Conservation (phyloP, 495 filamentous ascomycete genomes). For the Trypethelium eluteriae region DNA sequence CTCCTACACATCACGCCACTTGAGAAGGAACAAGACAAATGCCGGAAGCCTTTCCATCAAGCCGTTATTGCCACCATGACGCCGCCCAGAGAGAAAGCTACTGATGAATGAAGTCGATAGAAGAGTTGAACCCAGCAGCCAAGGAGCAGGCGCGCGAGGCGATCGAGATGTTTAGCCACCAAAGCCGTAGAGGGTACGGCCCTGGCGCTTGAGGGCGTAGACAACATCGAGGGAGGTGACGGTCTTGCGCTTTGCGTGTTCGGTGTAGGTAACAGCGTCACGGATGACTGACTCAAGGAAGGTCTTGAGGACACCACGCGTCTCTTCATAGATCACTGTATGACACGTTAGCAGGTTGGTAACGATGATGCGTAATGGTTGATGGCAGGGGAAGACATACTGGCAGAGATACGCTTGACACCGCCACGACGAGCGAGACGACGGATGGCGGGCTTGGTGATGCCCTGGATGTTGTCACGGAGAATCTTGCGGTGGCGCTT, state of each 20-base stretch:
- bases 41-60: neutral
- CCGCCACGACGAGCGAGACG: conserved; percentile 72
- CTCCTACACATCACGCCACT: neutral
- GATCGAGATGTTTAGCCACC: neutral
- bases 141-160: neutral
- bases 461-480: conserved; percentile 96
- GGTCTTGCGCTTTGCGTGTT: conserved; percentile 97
- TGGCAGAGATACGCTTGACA: conserved; percentile 75
- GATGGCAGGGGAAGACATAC: conserved; percentile 27
- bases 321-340: conserved; percentile 61
- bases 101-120: neutral
- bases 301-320: conserved; percentile 46
- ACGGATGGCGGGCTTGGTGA: conserved; percentile 65
- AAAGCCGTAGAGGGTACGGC: conserved; percentile 39
- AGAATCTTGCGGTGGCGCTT: conserved; percentile 99
- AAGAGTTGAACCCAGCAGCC: neutral
- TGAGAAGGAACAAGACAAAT: neutral
- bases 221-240: conserved; percentile 93
- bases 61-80: neutral
- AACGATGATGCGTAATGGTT: conserved; percentile 10
- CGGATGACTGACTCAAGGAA: conserved; percentile 55
- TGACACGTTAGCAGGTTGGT: neutral
- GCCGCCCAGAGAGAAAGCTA: neutral
- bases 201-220: conserved; percentile 91
- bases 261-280: conserved; percentile 93